Conservation (phyloP, 2,329 filamentous ascomycete genomes). For the Trichoderma sp. region DNA sequence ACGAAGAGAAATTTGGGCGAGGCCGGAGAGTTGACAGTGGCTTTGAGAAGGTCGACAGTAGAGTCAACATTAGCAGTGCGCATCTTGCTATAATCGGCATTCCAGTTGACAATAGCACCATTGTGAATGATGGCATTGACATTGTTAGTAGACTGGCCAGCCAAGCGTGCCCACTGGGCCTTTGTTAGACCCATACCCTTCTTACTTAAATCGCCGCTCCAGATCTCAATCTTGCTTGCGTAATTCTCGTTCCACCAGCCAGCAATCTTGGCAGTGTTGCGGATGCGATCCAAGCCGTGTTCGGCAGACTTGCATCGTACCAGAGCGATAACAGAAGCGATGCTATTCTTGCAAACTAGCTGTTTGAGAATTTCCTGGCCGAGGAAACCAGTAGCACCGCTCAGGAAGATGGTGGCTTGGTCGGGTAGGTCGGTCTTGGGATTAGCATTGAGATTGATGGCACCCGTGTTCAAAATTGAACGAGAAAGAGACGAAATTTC, state of each 20-base stretch:
- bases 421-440: constrained; percentile 14
- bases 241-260: constrained; percentile 22
- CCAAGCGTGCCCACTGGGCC: constrained; percentile 62
- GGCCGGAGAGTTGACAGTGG: constrained; percentile 26
- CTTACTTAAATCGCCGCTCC: constrained; percentile 49
- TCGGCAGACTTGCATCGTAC: constrained; percentile 11
- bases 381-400: constrained; percentile 32
- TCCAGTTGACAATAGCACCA: constrained; percentile 80
- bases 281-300: constrained; percentile 17
- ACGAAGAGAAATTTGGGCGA: constrained; percentile 34
- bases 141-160: constrained; percentile 45
- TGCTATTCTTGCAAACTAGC: constrained; percentile 12
- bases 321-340: constrained; percentile 13
- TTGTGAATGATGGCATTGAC: constrained; percentile 81
- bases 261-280: constrained; percentile 10
- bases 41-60: constrained; percentile 32
- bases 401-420: constrained; percentile 29
- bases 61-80: constrained; percentile 69
- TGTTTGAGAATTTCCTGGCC: constrained; percentile 27
- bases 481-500: constrained; percentile 13
- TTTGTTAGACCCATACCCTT: constrained; percentile 70
- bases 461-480: not conserved
- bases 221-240: constrained; percentile 18
- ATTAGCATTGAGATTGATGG: not conserved
- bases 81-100: constrained; percentile 73